Conservation (phyloP, 192 early-diverging fungal species). For the Lunasporangiospora selenospora region DNA sequence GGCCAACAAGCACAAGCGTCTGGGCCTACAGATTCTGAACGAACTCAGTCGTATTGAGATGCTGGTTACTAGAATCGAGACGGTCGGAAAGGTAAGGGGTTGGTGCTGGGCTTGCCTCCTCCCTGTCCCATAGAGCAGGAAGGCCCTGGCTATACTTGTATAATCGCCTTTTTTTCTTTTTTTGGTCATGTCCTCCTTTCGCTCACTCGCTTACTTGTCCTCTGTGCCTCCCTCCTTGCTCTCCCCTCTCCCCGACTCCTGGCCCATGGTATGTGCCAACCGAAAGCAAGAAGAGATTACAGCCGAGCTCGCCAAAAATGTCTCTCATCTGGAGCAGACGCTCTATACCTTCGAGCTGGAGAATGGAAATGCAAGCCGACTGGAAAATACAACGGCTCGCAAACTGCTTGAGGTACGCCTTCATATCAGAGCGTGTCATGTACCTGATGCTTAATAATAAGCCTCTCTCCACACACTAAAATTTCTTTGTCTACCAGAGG, state of each 20-base stretch:
- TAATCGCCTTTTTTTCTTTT: neutral
- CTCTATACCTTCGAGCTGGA: constrained; percentile 26
- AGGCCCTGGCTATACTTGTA: neutral
- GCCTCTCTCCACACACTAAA: neutral
- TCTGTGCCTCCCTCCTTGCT: no score
- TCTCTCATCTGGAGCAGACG: constrained; percentile 36
- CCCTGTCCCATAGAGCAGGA: neutral
- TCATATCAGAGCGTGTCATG: neutral
- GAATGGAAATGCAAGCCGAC: constrained; percentile 6
- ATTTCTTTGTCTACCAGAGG: constrained; percentile 12
- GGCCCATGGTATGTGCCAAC: no score
- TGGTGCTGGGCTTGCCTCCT: neutral
- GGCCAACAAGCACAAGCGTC: constrained; percentile 44
- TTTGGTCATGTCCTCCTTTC: neutral
- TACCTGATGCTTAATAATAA: neutral
- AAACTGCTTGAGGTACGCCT: constrained; percentile 20
- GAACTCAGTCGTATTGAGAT: constrained; percentile 49
- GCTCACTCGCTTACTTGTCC: no score
- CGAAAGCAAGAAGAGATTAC: constrained; percentile 30
- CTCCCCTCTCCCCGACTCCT: no score
- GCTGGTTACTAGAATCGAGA: constrained; percentile 49
- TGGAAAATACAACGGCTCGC: constrained; percentile 22
- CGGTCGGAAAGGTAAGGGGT: constrained; percentile 31
- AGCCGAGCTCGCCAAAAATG: constrained; percentile 13
- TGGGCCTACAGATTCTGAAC: constrained; percentile 52